A percentile compares a stretch with the other conserved stretches of the same genome.
phyloP scores from a whole-genome alignment of 805 yeast species.

The Maudiozyma saulgeensis region DNA sequence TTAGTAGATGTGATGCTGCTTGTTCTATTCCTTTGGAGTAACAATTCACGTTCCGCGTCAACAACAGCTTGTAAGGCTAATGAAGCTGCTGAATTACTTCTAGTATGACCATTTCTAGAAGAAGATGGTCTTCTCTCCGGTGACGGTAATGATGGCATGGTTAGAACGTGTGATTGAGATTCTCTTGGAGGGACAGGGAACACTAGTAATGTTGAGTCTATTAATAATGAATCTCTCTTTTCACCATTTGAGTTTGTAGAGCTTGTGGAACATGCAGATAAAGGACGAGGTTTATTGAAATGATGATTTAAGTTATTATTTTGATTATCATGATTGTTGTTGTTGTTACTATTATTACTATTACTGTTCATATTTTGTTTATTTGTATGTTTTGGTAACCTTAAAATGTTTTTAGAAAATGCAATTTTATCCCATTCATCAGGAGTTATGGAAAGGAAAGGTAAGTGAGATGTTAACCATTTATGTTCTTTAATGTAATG shows the following conservation, averaged over 20 bases:
- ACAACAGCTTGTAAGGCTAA: constrained; percentile 66
- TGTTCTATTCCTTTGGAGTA: neutral
- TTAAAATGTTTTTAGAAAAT: constrained; percentile 5
- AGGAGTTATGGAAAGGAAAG: constrained; percentile 77
- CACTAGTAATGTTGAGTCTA: constrained; percentile 31
- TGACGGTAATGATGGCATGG: constrained; percentile 34
- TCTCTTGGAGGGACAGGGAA: constrained; percentile 62
- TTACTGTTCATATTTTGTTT: constrained; percentile 4
- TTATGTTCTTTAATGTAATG: constrained; percentile 69
- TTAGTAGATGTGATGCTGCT: neutral
- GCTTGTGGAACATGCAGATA: constrained; percentile 30
- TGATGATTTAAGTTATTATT: neutral
- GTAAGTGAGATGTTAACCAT: constrained; percentile 81
- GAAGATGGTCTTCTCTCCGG: constrained; percentile 14
- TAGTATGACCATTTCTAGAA: constrained; percentile 23
- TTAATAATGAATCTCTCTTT: constrained; percentile 29
- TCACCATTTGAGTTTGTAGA: constrained; percentile 34
- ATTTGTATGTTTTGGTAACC: constrained; percentile 10
- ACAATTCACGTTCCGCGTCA: constrained; percentile 39
- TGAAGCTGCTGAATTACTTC: constrained; percentile 47
- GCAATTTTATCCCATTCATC: constrained; percentile 73
- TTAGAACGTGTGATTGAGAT: constrained; percentile 51
- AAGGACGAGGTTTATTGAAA: constrained; percentile 13
- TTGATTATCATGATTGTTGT: constrained; percentile 7
- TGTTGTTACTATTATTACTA: neutral